Conservation (phyloP, 192 early-diverging fungal genomes). For the Mortierella claussenii region DNA sequence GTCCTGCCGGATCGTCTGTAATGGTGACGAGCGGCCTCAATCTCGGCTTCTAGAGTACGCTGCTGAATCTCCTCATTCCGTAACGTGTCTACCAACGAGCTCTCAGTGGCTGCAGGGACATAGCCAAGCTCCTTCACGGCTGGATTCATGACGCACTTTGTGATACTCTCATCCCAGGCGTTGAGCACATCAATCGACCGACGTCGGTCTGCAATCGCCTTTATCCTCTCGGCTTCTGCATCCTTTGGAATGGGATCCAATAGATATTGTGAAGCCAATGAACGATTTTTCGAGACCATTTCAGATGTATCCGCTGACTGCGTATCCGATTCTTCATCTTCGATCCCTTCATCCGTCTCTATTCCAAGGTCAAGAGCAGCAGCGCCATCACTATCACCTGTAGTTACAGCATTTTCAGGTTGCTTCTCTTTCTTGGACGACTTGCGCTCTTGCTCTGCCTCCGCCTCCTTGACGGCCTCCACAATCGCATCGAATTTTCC, state of each 20-base stretch:
- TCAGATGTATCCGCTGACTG: background rate
- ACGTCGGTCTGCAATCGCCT: slow-evolving; percentile 23
- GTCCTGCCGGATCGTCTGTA: background rate
- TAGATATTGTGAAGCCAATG: slow-evolving; percentile 22
- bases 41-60: slow-evolving; percentile 25
- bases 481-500: slow-evolving; percentile 53
- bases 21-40: background rate
- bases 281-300: background rate
- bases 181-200: slow-evolving; percentile 9
- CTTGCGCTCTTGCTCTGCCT: background rate
- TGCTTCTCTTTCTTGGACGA: background rate
- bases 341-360: no score
- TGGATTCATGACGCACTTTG: slow-evolving; percentile 35
- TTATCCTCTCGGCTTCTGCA: slow-evolving; percentile 27
- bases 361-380: background rate
- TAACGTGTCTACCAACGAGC: slow-evolving; percentile 14
- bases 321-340: background rate
- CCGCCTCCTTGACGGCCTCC: slow-evolving; percentile 43
- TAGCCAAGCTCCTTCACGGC: slow-evolving; percentile 32
- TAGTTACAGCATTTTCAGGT: background rate
- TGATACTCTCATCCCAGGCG: slow-evolving; percentile 51
- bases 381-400: background rate
- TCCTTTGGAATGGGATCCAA: slow-evolving; percentile 33
- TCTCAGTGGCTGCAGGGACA: slow-evolving; percentile 34
- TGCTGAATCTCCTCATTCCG: slow-evolving; percentile 12